Evolutionary conservation across 2,329 filamentous ascomycete species (phyloP), one percentile per base, ranked within the genome.

Genomic region (Tolypocladium endophyticum): DNA sequence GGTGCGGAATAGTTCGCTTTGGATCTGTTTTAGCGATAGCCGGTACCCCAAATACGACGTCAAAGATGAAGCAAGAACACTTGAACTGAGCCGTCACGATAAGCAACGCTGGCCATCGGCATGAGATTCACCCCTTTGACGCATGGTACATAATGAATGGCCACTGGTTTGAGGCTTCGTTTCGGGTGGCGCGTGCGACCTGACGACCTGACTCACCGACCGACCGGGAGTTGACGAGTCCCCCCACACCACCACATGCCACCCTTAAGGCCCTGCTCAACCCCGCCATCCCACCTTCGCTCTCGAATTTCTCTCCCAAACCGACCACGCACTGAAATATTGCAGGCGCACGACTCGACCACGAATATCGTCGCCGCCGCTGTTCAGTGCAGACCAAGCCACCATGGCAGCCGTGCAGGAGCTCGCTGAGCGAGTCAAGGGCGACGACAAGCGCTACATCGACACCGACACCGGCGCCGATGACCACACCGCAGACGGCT

Each of bases 401-500:
- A 71, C 58, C 62, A 79, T 79, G 76, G 71, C 76, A 58, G 72
- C 74, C 61, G 66, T 77, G 50, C 76, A 80, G 68, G 79, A 81
- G 62, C 75, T 82, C 67, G 78, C 79, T 66, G 76, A 81, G 63
- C 76, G 80, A 20, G 50, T 58, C 58, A 56, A 59, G 25, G 54
- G 36, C 47, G 58, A 50, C 55, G 58, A 60, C 41, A 56, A 45
- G 25, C 20, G 89, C 73, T 91, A 92, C 77, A 82, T 96, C 70
- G 91, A 96, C 78, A 88, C 91, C 71, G 88, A 91, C 67, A 81
- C 81, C 66, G 92, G 92, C 68, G 78, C 81, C 67, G 92, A 94
- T 76, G 85, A 88, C 69, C 74, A 83, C 66, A 72, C 81, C 61
- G 83, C 85, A 64, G 79, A 83, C 66, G 91, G 91, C 70, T 82